Evolutionary conservation across 169 alveolate species (phyloP).

Genomic region (Plasmodium fragile): DNA sequence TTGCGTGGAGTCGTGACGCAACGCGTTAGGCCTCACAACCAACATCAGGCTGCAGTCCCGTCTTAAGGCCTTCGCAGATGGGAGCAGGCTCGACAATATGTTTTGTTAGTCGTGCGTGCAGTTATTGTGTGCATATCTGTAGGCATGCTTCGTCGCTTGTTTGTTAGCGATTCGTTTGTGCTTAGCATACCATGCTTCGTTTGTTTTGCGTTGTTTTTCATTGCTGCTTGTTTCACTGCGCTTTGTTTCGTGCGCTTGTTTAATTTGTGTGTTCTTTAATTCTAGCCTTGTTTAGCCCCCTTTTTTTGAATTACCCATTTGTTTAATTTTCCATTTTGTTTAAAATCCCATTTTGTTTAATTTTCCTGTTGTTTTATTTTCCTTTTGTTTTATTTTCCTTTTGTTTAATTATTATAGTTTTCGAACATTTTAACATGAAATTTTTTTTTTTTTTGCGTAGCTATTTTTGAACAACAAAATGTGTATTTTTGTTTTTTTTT

Average conservation of each 20-base stretch:
- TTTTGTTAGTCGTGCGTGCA: neutral
- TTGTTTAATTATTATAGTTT: neutral
- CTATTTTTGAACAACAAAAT: constrained; percentile 3
- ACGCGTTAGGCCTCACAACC: neutral
- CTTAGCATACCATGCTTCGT: neutral
- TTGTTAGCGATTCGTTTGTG: neutral
- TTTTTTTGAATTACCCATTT: neutral
- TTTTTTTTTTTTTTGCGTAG: constrained; percentile 15
- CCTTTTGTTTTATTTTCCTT: neutral
- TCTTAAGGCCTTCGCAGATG: neutral
- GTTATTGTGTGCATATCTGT: neutral
- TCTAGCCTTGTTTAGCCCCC: neutral
- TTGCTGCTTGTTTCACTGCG: neutral
- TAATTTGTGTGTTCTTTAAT: neutral
- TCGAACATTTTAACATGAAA: neutral
- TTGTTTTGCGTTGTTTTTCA: neutral
- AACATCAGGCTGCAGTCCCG: neutral
- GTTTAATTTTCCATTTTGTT: neutral
- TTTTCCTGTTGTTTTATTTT: neutral
- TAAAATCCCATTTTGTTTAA: neutral
- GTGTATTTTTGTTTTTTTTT: neutral
- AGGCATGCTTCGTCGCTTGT: neutral
- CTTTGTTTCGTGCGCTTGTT: neutral
- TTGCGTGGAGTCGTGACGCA: neutral
- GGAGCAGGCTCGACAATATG: neutral